Base-by-base conservation (phyloP, 2,329 filamentous ascomycete genomes). In the Fusarium longipes region DNA sequence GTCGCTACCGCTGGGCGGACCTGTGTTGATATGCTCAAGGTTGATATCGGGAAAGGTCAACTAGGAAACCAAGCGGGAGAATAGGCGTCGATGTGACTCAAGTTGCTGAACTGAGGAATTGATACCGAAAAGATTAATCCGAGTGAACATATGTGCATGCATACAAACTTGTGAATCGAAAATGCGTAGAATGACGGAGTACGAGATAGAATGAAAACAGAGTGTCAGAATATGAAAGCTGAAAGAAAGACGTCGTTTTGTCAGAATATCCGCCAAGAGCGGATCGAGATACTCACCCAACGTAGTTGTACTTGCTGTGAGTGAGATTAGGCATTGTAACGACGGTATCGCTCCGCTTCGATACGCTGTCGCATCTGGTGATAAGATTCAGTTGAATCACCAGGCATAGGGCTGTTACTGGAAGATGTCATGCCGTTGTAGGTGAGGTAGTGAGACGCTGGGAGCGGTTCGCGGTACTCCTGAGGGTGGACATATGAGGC, bases 341-440 rank as follows among this genome's bases (percentile, higher is more conserved):
- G 51, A 33, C 22, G n/a, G 29, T 64, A 63, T 18, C 51, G 44
- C 29, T 40, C 51, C n/a, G 52, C 39, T 18, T 63, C 58, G 18
- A 14, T 15, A 22, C 42, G 57, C 40, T 65, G 40, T 45, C 36
- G 47, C 9, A 15, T 39, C 38, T 62, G 36, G 35, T 62, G 48
- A 7, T 51, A 27, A 15, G 50, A 39, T 22, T 66, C 55, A 14
- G 32, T 14, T 5, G n/a, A 15, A 43, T 35, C 35, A 20, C 12
- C 20, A 12, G 40, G n/a, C 40, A 30, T 38, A n/a, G 50, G 25
- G 6, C 14, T 11, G n/a, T 55, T 42, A 36, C 24, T 32, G 25
- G 56, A 15, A 20, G 61, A 24, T 6, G 32, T 25, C 40, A 39
- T 30, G 38, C 38, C 12, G 11, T 20, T 55, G 17, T 63, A 49